A percentile compares a stretch with the other conserved stretches of the same genome.
Conservation (phyloP, 345 rosid genomes). For the Rhodomyrtus tomentosa region DNA sequence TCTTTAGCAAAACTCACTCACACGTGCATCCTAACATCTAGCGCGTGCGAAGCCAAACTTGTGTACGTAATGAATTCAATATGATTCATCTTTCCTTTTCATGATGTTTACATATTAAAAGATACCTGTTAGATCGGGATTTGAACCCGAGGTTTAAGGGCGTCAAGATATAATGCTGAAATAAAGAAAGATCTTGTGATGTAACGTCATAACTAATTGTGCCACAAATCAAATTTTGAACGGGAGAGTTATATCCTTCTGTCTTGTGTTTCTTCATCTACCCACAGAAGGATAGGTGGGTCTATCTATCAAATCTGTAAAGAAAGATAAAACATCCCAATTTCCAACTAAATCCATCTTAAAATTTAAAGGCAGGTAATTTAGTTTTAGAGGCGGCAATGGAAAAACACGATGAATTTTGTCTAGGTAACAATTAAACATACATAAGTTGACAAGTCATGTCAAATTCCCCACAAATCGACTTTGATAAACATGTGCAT, state of each 20-base stretch:
- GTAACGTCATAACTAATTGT: background rate
- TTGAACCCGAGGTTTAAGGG: background rate
- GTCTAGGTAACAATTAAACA: background rate
- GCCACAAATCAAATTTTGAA: background rate
- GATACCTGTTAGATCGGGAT: background rate
- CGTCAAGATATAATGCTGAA: background rate
- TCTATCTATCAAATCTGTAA: background rate
- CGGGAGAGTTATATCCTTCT: background rate
- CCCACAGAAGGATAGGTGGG: background rate
- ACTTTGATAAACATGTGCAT: background rate
- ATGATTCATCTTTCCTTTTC: background rate
- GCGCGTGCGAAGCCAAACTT: background rate
- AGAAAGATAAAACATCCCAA: background rate
- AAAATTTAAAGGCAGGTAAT: background rate
- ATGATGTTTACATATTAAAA: background rate
- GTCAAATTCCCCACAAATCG: background rate
- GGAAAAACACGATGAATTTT: background rate
- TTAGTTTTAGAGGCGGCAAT: background rate
- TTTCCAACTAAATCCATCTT: background rate
- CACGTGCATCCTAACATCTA: background rate
- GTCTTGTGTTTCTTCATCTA: background rate
- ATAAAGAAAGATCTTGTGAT: background rate
- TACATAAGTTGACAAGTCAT: background rate
- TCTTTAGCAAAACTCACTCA: too few relatives aligned
- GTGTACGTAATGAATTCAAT: background rate